Evolutionary conservation across 2,329 filamentous ascomycete genomes (phyloP).

Genomic region (Didymella pinodella): DNA sequence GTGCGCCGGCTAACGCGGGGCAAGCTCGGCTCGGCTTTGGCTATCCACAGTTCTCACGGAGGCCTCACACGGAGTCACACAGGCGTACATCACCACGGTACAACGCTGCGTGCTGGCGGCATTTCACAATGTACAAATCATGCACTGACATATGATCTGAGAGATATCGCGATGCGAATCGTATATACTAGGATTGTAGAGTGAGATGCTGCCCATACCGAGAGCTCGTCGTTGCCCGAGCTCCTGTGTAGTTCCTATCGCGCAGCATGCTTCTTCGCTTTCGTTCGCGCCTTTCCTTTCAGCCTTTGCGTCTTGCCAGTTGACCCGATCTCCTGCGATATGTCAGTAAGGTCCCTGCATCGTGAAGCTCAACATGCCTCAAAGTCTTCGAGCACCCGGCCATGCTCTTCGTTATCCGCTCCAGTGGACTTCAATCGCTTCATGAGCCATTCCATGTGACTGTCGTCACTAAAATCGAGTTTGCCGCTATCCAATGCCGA

Average conservation of each 20-base stretch:
- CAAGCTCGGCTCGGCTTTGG: slow-evolving; percentile 11
- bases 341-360: neutral
- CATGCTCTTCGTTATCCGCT: neutral
- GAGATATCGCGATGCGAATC: neutral
- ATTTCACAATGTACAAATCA: neutral
- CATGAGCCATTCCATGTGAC: slow-evolving; percentile 8
- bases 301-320: neutral
- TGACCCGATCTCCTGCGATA: neutral
- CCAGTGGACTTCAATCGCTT: neutral
- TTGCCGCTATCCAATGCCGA: slow-evolving; percentile 1
- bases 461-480: slow-evolving; percentile 6
- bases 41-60: neutral
- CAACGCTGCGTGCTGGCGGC: neutral
- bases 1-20: slow-evolving; percentile 13
- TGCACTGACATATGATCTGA: neutral
- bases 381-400: neutral
- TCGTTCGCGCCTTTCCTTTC: slow-evolving; percentile 17
- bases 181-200: neutral
- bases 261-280: neutral
- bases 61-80: neutral
- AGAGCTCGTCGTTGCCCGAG: neutral
- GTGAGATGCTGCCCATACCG: neutral
- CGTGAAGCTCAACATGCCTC: neutral
- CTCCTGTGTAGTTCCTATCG: neutral
- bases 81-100: neutral